Evolutionary conservation across 1,284 basidiomycete species (phyloP).

Genomic region (Microbotryomycetes sp.): DNA sequence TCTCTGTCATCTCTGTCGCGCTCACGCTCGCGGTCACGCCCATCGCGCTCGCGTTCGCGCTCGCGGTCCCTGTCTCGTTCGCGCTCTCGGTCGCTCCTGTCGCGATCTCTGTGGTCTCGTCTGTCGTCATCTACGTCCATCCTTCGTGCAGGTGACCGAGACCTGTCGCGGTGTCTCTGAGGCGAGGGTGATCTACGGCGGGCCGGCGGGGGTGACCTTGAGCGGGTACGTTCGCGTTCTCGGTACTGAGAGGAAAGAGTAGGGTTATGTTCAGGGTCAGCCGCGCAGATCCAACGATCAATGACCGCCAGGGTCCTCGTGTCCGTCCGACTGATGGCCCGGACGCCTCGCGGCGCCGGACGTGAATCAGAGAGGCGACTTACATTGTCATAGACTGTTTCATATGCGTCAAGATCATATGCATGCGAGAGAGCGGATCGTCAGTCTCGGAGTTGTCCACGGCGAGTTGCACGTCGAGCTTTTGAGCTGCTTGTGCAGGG

Average conservation of each 20-base stretch:
- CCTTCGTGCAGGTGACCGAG: constrained; percentile 14
- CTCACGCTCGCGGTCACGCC: no score
- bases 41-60: constrained; percentile 2
- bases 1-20: constrained; percentile 1
- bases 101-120: constrained; percentile 3
- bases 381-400: no score
- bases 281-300: no score
- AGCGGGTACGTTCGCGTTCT: neutral
- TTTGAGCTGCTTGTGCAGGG: no score
- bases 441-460: no score
- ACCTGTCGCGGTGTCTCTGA: constrained; percentile 11
- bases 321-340: no score
- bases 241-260: neutral
- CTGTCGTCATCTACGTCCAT: neutral
- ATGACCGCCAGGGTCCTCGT: neutral
- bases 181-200: constrained; percentile 4
- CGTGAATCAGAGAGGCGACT: no score
- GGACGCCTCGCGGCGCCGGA: no score
- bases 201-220: neutral
- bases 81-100: constrained; percentile 7
- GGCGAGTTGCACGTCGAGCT: no score
- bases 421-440: no score
- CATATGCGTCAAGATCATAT: no score
- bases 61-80: constrained; percentile 32
- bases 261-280: neutral